These are phyloP conservation scores for Trichoderma pleuroti DNA, from an alignment of 2,329 filamentous ascomycete genomes.

Conservation along the genomic window DNA sequence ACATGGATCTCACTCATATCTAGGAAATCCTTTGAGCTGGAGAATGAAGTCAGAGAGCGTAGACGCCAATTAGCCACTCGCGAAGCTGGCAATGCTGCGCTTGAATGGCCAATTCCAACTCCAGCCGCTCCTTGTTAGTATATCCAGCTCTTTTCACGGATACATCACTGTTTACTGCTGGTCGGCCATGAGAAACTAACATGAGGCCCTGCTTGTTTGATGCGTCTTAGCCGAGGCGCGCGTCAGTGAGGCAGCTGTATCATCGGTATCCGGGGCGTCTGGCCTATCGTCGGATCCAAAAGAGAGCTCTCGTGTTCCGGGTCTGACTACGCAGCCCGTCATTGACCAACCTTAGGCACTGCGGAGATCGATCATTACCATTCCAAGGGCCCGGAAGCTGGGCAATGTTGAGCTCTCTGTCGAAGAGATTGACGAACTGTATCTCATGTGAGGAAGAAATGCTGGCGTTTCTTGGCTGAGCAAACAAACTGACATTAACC, in stretches of 20 bases:
- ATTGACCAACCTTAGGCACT: constrained; percentile 3
- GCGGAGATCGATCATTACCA: not conserved
- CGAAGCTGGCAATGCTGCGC: not conserved
- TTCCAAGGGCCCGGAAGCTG: not conserved
- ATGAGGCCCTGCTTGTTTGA: not conserved
- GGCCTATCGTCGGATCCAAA: not conserved
- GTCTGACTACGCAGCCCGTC: constrained; percentile 1
- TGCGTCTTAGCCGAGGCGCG: not conserved
- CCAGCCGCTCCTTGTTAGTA: constrained; percentile 3
- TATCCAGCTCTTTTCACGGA: not conserved
- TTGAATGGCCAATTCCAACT: constrained; percentile 1
- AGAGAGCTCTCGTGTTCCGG: constrained; percentile 3
- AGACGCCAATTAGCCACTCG: constrained; percentile 1
- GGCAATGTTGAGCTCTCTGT: constrained; percentile 6
- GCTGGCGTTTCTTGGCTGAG: not conserved
- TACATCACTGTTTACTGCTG: not conserved
- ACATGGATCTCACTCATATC: not conserved
- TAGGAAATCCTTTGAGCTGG: constrained; percentile 10
- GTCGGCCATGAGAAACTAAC: not conserved
- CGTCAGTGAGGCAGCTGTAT: not conserved
- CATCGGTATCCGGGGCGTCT: not conserved
- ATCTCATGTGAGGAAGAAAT: not conserved
- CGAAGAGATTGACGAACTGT: constrained; percentile 12
- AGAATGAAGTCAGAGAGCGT: constrained; percentile 8
- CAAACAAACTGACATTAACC: not conserved